phyloP scores from a whole-genome alignment of 495 filamentous ascomycete genomes.

The Apiosordaria backusii region DNA sequence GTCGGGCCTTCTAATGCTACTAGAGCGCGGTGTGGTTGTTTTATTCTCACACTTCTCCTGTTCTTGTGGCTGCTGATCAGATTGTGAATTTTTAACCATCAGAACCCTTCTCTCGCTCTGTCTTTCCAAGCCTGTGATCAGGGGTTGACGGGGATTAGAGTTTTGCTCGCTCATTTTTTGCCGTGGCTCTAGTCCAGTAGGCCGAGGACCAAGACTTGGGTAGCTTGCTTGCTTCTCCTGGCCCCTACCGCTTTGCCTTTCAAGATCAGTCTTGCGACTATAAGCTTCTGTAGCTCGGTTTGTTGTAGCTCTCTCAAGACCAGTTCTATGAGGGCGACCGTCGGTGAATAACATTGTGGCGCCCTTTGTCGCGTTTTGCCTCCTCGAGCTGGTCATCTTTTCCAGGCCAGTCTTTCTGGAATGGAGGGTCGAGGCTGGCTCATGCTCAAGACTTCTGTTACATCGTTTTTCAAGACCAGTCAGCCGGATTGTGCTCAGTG shows the following conservation, averaged over 20 bases:
- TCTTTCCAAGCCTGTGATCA: background rate
- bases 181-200: background rate
- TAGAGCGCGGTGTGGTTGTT: background rate
- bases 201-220: background rate
- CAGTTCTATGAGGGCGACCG: background rate
- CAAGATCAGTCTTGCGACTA: background rate
- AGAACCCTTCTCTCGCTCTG: background rate
- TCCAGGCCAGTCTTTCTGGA: background rate
- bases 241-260: background rate
- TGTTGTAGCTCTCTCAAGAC: background rate
- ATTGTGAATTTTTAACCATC: background rate
- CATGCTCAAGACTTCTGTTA: background rate
- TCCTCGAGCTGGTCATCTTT: background rate
- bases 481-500: background rate
- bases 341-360: background rate
- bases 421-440: background rate
- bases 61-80: background rate
- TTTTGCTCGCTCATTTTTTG: background rate
- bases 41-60: background rate
- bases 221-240: background rate
- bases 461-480: background rate
- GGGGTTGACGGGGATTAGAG: background rate
- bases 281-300: background rate
- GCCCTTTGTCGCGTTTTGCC: background rate
- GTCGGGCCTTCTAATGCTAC: slow-evolving; percentile 2